A percentile compares a stretch with the other conserved stretches of the same genome.
These are phyloP conservation scores for Apiospora arundinis DNA, from an alignment of 2,329 filamentous ascomycete genomes.

Conservation along the genomic window DNA sequence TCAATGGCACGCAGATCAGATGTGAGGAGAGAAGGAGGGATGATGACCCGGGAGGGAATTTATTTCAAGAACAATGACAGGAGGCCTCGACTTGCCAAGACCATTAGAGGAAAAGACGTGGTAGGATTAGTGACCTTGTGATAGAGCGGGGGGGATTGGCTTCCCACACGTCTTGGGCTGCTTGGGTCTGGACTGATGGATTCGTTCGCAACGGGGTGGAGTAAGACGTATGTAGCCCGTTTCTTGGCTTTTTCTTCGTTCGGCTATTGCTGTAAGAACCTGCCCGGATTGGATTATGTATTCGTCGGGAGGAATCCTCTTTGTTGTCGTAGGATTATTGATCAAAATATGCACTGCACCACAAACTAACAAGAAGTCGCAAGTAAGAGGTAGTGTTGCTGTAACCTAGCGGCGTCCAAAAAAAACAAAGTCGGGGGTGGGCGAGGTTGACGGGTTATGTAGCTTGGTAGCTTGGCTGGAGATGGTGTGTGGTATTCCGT, in stretches of 20 bases:
- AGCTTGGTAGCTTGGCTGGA: neutral
- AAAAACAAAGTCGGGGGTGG: neutral
- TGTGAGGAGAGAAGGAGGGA: neutral
- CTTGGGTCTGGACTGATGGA: neutral
- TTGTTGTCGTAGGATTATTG: neutral
- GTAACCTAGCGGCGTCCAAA: constrained; percentile 1
- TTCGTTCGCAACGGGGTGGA: constrained; percentile 17
- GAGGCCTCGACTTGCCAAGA: constrained; percentile 22
- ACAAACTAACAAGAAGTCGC: neutral
- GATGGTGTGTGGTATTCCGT: constrained; percentile 10
- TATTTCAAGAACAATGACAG: constrained; percentile 14
- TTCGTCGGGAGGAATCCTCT: neutral
- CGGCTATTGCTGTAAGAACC: neutral
- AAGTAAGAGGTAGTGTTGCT: neutral
- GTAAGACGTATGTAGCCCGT: constrained; percentile 4
- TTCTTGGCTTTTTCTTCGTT: constrained; percentile 8
- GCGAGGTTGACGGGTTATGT: neutral
- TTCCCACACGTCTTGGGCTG: constrained; percentile 4
- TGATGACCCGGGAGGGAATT: constrained; percentile 10
- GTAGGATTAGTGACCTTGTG: constrained; percentile 18
- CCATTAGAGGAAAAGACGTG: constrained; percentile 18
- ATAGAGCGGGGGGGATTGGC: constrained; percentile 20
- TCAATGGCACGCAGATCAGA: constrained; percentile 3
- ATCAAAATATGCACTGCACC: neutral
- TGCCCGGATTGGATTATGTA: neutral